Evolutionary conservation across 1,139 yeast species (phyloP), one percentile per base, ranked within the genome.

Genomic region (Diutina ranongensis): DNA sequence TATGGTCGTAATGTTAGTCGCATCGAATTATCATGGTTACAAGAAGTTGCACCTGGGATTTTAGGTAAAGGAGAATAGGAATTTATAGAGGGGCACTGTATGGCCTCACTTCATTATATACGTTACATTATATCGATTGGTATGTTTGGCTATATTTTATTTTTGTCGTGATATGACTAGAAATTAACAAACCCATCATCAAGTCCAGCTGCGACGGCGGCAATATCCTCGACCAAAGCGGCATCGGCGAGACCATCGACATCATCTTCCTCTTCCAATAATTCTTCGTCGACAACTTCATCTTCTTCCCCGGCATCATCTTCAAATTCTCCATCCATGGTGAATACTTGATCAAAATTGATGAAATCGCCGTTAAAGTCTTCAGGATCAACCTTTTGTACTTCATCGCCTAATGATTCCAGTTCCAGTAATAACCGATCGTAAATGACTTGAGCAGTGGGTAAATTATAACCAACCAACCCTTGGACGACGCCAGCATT

Each of bases 1-100:
- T 94, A 89, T 56, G 98, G 95, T 1, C 72, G 98, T 55, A 82
- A 72, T 50, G 95, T 92, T 35, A 80, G 92, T 44, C 80, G 85
- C n/a, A 73, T 94, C 35, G 86, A 87, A 57, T 65, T 86, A 46
- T 76, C 78, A 16, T 92, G 98, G 98, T 63, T 94, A 44, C 92
- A 83, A 56, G 94, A 85, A 52, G 71, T 82, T 2, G 88, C 94
- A 0, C 92, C 92, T 0, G 85, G 81, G 51, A 58, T 79, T 18
- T 62, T 80, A 40, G 80, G 80, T 7, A 19, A 22, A 20, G 40
- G 28, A 35, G 12, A 19, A 35, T 35, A 35, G 40, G 20, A 21
- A 20, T 10, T 12, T 31, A 31, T 9, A 31, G 28, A 25, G n/a
- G n/a, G n/a, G n/a, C n/a, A n/a, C n/a, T n/a, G n/a, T n/a, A n/a